phyloP scores from a whole-genome alignment of 2,329 filamentous ascomycete genomes.

The Emydomyces testavorans region DNA sequence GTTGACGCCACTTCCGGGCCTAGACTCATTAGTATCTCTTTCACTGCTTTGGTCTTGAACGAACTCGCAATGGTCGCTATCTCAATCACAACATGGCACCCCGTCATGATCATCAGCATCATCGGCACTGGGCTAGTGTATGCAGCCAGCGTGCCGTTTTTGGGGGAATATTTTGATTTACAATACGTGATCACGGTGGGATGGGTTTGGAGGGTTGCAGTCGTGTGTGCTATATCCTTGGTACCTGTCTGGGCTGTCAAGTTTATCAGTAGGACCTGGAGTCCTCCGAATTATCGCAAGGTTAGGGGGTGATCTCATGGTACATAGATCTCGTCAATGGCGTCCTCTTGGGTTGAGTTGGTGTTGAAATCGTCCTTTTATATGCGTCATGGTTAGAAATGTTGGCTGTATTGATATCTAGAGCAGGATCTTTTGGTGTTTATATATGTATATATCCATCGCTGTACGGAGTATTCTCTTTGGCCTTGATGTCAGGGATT shows the following conservation, averaged over 20 bases:
- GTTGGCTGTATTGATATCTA: not conserved
- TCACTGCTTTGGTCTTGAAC: constrained; percentile 83
- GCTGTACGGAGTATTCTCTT: too few species aligned
- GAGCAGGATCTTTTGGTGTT: not conserved
- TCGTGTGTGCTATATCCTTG: constrained; percentile 67
- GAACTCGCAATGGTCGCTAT: constrained; percentile 96
- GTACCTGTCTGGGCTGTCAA: constrained; percentile 82
- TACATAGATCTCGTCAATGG: not conserved
- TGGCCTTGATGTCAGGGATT: too few species aligned
- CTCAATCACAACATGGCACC: constrained; percentile 94
- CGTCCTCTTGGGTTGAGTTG: not conserved
- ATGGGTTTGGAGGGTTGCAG: constrained; percentile 78
- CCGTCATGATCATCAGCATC: constrained; percentile 75
- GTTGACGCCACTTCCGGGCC: constrained; percentile 57
- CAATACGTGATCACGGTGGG: constrained; percentile 63
- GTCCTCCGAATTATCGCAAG: constrained; percentile 89
- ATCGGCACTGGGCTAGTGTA: constrained; percentile 74
- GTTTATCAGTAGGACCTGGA: constrained; percentile 69
- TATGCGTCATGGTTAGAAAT: not conserved
- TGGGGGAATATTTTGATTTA: constrained; percentile 83
- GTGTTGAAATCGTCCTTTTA: not conserved
- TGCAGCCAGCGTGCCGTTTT: constrained; percentile 69
- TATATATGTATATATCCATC: too few species aligned
- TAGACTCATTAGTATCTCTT: constrained; percentile 78
- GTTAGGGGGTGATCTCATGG: constrained; percentile 41